Evolutionary conservation across 2,329 filamentous ascomycete genomes (phyloP).

Genomic region (Cytospora paraplurivora): DNA sequence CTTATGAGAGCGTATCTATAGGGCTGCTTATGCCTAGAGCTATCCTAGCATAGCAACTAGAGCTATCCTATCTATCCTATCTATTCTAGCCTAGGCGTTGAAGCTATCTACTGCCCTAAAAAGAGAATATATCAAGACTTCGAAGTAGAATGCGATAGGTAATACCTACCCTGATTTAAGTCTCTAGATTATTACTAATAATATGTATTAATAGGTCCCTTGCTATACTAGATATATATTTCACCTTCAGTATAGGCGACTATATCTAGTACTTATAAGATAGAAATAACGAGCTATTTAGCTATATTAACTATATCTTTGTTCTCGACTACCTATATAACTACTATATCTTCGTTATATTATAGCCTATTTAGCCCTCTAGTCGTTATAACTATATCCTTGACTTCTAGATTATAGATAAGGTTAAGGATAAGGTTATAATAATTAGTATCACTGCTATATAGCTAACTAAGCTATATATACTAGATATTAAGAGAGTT

Average conservation of each 20-base stretch:
- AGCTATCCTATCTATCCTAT: neutral
- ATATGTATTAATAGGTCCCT: constrained; percentile 1
- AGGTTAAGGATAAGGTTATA: neutral
- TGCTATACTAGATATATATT: neutral
- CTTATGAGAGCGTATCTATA: too few species aligned
- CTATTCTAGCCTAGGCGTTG: neutral
- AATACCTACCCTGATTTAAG: neutral
- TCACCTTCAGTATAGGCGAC: neutral
- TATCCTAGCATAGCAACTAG: too few species aligned
- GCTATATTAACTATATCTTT: neutral
- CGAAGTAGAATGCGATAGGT: neutral
- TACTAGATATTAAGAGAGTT: neutral
- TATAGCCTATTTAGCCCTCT: neutral
- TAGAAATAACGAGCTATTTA: neutral
- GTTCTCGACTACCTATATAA: neutral
- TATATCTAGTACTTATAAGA: neutral
- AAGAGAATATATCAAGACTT: neutral
- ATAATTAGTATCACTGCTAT: neutral
- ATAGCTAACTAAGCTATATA: constrained; percentile 1
- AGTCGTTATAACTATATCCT: neutral
- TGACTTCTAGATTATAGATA: constrained; percentile 1
- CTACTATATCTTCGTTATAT: neutral
- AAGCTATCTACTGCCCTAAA: neutral
- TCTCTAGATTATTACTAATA: neutral
- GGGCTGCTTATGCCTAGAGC: too few species aligned